Evolutionary conservation across 1,284 basidiomycete species (phyloP), one percentile per base, ranked within the genome.

Genomic region (Hemileia vastatrix): DNA sequence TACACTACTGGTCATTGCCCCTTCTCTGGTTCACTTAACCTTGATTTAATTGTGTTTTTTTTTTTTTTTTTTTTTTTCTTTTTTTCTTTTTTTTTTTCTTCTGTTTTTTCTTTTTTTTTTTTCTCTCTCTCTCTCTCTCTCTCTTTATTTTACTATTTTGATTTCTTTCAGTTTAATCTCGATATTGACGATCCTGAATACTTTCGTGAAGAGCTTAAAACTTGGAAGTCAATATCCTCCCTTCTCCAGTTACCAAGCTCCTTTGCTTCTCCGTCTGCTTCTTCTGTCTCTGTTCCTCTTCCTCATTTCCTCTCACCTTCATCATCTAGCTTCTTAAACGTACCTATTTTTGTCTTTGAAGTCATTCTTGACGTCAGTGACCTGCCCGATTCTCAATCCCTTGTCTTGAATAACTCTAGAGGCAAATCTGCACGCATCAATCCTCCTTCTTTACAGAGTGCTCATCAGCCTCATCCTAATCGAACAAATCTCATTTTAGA

Each of bases 121-220:
- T 27, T 52, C 5, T 43, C 13, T 59, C n/a, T 18, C 15, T 43
- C 5, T 51, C 21, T 23, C n/a, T 19, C 4, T 5, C 6, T 32
- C 31, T 9, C 15, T 53, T 11, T 18, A 19, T 15, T 51, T 51
- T 3, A 21, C 19, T 8, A 31, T 11, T 27, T 27, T 6, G 31
- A 27, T 51, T 24, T 40, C 40, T 13, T 44, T 44, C 33, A 62
- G 60, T 62, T 62, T 23, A 62, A 62, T 47, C 36, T 62, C n/a
- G 60, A 62, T 40, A 32, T 55, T 3, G 36, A 23, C 4, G 60
- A 62, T 9, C 45, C 53, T 8, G 60, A 62, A 9, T 62, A 54
- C 24, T 62, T 62, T 27, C 54, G 43, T 36, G 31, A 55, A 23
- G 60, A 62, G 50, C 53, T 62, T 23, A 62, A 50, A 18, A 62